Evolutionary conservation across 495 filamentous ascomycete species (phyloP).

Genomic region (Podospora pseudoanserina): DNA sequence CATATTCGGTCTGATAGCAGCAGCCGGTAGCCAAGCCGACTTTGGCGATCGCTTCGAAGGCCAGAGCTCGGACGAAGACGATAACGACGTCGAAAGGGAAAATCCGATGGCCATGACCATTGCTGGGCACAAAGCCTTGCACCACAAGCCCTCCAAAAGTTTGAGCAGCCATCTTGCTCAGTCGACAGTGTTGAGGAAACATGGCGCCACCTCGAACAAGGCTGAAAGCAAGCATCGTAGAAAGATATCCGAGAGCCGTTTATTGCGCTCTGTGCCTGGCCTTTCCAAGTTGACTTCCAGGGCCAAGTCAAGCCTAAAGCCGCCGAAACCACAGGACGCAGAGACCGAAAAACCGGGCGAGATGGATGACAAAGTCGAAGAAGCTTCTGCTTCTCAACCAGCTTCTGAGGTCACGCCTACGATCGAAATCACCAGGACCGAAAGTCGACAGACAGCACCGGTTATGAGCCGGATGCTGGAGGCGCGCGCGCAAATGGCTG

Average conservation of each 20-base stretch:
- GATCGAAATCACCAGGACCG: constrained; percentile 34
- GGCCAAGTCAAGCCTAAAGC: constrained; percentile 30
- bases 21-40: constrained; percentile 77
- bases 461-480: constrained; percentile 80
- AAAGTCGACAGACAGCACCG: constrained; percentile 50
- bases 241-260: constrained; percentile 57
- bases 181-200: constrained; percentile 35
- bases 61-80: constrained; percentile 71
- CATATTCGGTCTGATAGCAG: constrained; percentile 88
- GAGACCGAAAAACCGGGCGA: constrained; percentile 22
- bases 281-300: constrained; percentile 38
- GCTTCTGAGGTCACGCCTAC: constrained; percentile 20
- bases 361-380: constrained; percentile 7
- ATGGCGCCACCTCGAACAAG: constrained; percentile 23
- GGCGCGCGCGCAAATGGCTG: constrained; percentile 64
- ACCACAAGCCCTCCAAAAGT: constrained; percentile 9
- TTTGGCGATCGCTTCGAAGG: constrained; percentile 79
- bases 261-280: constrained; percentile 57
- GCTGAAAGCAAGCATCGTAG: constrained; percentile 46
- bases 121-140: constrained; percentile 18
- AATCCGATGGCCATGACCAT: constrained; percentile 32
- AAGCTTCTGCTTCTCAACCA: background rate
- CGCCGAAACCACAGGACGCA: constrained; percentile 30
- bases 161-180: constrained; percentile 31
- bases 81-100: constrained; percentile 25